Evolutionary conservation across 2,329 filamentous ascomycete species (phyloP).

Genomic region (Fusarium oligoseptatum): DNA sequence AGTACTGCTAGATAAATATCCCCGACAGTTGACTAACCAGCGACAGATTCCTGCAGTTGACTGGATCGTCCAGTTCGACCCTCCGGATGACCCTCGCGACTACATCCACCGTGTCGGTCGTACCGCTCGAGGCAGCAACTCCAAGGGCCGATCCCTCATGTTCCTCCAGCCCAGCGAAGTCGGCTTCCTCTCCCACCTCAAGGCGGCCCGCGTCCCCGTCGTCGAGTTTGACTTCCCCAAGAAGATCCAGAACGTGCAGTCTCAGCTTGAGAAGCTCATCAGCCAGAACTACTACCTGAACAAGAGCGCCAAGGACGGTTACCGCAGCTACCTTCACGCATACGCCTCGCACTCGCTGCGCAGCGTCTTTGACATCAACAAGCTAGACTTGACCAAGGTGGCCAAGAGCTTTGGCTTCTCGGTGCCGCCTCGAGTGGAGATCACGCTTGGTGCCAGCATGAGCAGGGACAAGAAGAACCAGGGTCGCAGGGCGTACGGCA

Average conservation of each 20-base stretch:
- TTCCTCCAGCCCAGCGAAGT: constrained; percentile 94
- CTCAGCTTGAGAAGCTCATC: constrained; percentile 94
- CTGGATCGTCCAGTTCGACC: constrained; percentile 97
- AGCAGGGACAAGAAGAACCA: constrained; percentile 74
- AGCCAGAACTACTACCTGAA: constrained; percentile 97
- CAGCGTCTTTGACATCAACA: constrained; percentile 81
- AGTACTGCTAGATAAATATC: constrained; percentile 46
- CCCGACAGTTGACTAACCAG: constrained; percentile 23
- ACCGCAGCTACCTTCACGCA: constrained; percentile 92
- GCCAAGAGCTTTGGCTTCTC: constrained; percentile 87
- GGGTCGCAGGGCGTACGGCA: constrained; percentile 79
- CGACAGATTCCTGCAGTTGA: constrained; percentile 88
- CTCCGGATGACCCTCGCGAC: constrained; percentile 88
- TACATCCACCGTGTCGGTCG: constrained; percentile 98
- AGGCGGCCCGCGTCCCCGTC: constrained; percentile 90
- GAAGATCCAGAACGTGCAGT: constrained; percentile 91
- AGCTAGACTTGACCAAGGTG: constrained; percentile 85
- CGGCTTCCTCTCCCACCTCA: constrained; percentile 91
- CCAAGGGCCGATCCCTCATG: constrained; percentile 89
- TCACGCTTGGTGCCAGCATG: constrained; percentile 85
- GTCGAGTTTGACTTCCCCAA: constrained; percentile 97
- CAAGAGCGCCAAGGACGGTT: constrained; percentile 83
- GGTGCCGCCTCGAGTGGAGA: constrained; percentile 84
- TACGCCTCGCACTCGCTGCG: constrained; percentile 81
- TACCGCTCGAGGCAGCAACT: constrained; percentile 86